These are phyloP conservation scores for Dujonia santamariae DNA, from an alignment of 1,139 yeast species.

Conservation along the genomic window DNA sequence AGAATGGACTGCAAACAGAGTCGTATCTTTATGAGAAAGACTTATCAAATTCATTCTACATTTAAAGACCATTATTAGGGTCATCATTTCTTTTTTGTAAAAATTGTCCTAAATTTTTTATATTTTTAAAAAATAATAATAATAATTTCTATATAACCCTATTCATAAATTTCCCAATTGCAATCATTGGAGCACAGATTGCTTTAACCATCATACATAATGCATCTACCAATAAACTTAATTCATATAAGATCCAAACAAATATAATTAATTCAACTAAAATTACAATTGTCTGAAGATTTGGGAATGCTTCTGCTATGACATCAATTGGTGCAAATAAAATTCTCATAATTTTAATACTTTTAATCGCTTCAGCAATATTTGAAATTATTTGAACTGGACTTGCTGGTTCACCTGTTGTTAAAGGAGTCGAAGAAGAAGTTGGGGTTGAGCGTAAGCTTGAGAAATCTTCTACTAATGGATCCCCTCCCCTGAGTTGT, in stretches of 20 bases:
- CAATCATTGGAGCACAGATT: slow-evolving; percentile 48
- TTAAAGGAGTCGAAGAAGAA: too few species aligned
- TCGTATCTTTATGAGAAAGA: too few species aligned
- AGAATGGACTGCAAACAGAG: too few species aligned
- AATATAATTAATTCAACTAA: slow-evolving; percentile 37
- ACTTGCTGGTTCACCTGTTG: slow-evolving; percentile 4
- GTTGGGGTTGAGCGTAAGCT: too few species aligned
- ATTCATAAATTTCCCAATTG: slow-evolving; percentile 45
- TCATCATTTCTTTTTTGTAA: too few species aligned
- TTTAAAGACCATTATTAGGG: too few species aligned
- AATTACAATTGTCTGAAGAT: slow-evolving; percentile 38
- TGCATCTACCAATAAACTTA: slow-evolving; percentile 43
- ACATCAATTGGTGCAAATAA: slow-evolving; percentile 44
- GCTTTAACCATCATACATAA: slow-evolving; percentile 48
- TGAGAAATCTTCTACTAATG: too few species aligned
- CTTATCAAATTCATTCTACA: too few species aligned
- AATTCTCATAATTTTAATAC: slow-evolving; percentile 34
- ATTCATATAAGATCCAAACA: slow-evolving; percentile 42
- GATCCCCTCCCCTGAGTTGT: too few species aligned
- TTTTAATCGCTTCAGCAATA: slow-evolving; percentile 33
- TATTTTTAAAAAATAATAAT: too few species aligned
- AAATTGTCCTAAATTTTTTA: too few species aligned
- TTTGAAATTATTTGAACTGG: slow-evolving; percentile 23
- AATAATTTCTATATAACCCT: slow-evolving; percentile 21
- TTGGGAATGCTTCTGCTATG: slow-evolving; percentile 37